Evolutionary conservation across 305 asterid species (phyloP).

Genomic region (Solanum aculeatissimum): DNA sequence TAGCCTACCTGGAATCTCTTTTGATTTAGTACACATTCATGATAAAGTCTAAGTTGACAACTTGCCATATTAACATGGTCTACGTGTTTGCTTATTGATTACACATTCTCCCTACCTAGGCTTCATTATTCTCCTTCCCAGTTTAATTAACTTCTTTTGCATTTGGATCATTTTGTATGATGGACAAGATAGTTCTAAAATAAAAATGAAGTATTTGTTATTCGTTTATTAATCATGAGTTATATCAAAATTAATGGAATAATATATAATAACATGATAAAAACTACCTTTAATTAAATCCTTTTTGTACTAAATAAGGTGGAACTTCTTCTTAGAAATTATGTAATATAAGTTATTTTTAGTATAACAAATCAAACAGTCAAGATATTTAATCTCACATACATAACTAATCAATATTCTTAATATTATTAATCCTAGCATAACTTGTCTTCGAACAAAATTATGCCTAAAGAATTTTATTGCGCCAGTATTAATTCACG

Average conservation of each 20-base stretch:
- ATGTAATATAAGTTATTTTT: neutral
- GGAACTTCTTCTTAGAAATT: neutral
- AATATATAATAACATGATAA: neutral
- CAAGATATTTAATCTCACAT: neutral
- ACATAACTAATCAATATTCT: neutral
- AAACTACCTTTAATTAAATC: neutral
- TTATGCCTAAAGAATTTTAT: neutral
- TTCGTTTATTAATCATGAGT: neutral
- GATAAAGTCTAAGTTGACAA: neutral
- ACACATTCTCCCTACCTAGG: neutral
- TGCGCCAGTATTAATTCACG: neutral
- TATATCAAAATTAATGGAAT: neutral
- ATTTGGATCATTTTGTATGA: neutral
- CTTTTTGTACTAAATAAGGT: neutral
- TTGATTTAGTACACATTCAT: neutral
- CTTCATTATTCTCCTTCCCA: neutral
- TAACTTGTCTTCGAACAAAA: neutral
- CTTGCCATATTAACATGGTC: neutral
- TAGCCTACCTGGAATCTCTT: neutral
- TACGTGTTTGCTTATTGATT: neutral
- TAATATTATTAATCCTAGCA: neutral
- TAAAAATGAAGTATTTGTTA: neutral
- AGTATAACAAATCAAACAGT: neutral
- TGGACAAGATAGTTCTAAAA: neutral
- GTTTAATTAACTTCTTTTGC: neutral